A percentile compares a stretch with the other conserved stretches of the same genome.
Evolutionary conservation across 148 eudicot species (phyloP).

Genomic region (Rhododendron mucronatum): DNA sequence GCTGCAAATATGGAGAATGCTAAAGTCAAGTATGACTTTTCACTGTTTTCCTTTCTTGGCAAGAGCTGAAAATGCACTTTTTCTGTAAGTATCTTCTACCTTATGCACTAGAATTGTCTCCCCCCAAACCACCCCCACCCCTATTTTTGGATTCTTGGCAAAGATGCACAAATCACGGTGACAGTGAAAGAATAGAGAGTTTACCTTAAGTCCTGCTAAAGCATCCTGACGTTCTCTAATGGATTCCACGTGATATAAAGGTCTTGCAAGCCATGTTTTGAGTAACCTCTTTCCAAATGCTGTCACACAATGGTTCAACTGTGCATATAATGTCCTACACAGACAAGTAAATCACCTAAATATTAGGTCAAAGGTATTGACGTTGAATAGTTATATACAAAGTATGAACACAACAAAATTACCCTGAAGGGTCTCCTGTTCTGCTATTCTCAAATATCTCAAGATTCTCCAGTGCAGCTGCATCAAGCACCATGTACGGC

Average conservation of each 20-base stretch:
- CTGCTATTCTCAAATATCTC: constrained; percentile 87
- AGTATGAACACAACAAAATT: constrained; percentile 19
- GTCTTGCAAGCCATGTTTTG: constrained; percentile 92
- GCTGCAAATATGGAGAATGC: background rate
- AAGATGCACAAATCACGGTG: background rate
- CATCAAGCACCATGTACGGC: constrained; percentile 87
- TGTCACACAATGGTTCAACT: constrained; percentile 82
- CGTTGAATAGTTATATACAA: background rate
- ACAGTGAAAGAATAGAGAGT: background rate
- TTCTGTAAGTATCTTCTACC: background rate
- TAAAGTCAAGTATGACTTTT: background rate
- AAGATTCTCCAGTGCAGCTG: constrained; percentile 87
- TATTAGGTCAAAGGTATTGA: background rate
- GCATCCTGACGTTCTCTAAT: constrained; percentile 94
- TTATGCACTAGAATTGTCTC: background rate
- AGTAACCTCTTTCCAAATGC: constrained; percentile 94
- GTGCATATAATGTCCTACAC: constrained; percentile 72
- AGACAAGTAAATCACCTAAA: constrained; percentile 10
- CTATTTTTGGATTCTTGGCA: background rate
- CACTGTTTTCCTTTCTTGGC: background rate
- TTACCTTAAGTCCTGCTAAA: constrained; percentile 73
- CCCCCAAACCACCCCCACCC: background rate
- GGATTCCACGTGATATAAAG: constrained; percentile 55
- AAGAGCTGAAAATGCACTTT: background rate
- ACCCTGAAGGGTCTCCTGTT: constrained; percentile 90